phyloP scores from a whole-genome alignment of 176 grass and related monocot genomes.

The Zizania latifolia region DNA sequence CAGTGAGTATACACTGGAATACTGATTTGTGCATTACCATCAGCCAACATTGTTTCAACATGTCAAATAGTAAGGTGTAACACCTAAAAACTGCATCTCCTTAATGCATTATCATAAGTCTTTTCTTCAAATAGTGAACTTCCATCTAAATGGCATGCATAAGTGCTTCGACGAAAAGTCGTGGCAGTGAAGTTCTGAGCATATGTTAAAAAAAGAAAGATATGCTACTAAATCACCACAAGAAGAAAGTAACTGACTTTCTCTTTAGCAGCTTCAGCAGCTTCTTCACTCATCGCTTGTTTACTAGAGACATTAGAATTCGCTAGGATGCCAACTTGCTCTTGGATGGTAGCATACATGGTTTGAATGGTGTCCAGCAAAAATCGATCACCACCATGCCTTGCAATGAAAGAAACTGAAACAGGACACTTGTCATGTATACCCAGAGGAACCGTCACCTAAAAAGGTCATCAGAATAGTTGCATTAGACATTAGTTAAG shows the following conservation, averaged over 20 bases:
- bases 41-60: neutral
- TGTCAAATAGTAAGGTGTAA: neutral
- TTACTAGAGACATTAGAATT: constrained; percentile 74
- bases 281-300: constrained; percentile 71
- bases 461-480: constrained; percentile 22
- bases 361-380: constrained; percentile 73
- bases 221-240: neutral
- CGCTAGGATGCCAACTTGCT: constrained; percentile 54
- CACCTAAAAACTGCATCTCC: neutral
- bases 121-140: constrained; percentile 16
- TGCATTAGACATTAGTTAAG: constrained; percentile 8
- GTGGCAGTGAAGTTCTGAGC: neutral
- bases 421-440: constrained; percentile 76
- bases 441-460: constrained; percentile 76
- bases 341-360: constrained; percentile 71
- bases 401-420: constrained; percentile 89
- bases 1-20: neutral
- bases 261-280: constrained; percentile 91
- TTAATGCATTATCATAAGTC: neutral
- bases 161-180: neutral
- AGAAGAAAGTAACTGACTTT: constrained; percentile 47
- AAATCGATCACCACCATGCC: constrained; percentile 69
- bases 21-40: neutral
- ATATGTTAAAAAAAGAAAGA: neutral
- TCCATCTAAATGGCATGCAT: neutral